Base-by-base conservation (phyloP, 257 asterid genomes). In the Solanum rostratum region DNA sequence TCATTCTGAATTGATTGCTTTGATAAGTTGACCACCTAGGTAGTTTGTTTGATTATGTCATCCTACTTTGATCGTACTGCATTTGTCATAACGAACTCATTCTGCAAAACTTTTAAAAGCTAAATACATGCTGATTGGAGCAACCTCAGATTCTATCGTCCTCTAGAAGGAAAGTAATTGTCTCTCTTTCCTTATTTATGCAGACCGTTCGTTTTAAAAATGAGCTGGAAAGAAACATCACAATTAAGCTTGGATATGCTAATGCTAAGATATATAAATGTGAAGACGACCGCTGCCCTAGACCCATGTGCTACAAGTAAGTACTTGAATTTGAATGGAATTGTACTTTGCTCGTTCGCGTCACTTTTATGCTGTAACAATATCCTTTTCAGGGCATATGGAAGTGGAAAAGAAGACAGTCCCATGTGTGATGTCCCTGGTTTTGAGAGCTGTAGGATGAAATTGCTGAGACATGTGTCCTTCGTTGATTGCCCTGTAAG, bases 351-450 rank as follows among this genome's bases (percentile, higher is more conserved):
- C 33, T 22, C 71, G 33, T 76, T 74, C 82, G 46, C 55, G 73
- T 57, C 83, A 76, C 60, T 84, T 82, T 78, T 60, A 33, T 53
- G 45, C 59, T 81, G 78, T 76, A 68, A 30, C 59, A 24, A 43
- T 14, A 63, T 65, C 53, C 76, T 81, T 85, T 49, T 76, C 92
- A 97, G 99, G 97, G 97, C 99, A 7, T 95, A 95, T 88, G 99
- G 99, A 84, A 97, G 99, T 85, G 98, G 96, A 82, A 97, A 97
- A 87, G 99, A 97, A 89, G 99, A 97, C 87, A 90, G 88, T 55
- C 99, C 99, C 78, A 89, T 90, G 93, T 97, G 99, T 89, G 99
- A 97, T 88, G 99, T 97, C 52, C 97, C 97, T 83, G 99, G 99
- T 24, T 95, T 90, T 88, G 99, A 97, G 93, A 95, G 93, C 86